A percentile compares a stretch with the other conserved stretches of the same genome.
Evolutionary conservation across 177 flowering plant species (phyloP).

Genomic region (Vitis hybrid): DNA sequence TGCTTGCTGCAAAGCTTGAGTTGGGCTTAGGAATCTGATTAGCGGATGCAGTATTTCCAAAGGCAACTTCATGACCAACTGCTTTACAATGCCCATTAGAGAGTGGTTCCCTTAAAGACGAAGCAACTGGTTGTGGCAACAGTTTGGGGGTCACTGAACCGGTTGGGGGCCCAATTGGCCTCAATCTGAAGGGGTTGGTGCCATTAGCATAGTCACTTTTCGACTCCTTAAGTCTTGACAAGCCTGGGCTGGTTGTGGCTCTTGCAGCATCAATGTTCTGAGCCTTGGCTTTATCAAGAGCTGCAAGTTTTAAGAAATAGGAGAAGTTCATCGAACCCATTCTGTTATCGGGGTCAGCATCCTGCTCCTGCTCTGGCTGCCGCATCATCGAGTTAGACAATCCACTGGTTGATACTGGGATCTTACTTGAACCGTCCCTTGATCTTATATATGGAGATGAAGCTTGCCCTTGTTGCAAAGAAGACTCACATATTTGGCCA

Average conservation of each 20-base stretch:
- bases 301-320: conserved; percentile 4
- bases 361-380: not conserved
- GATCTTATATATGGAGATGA: not conserved
- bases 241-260: conserved; percentile 2
- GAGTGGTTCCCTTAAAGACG: not conserved
- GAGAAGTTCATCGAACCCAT: conserved; percentile 4
- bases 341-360: not conserved
- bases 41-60: not conserved
- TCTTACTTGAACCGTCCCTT: not conserved
- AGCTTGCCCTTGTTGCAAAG: conserved; percentile 1
- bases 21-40: not conserved
- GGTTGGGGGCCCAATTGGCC: not conserved
- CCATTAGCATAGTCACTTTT: not conserved
- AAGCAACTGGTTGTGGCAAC: not conserved
- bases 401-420: not conserved
- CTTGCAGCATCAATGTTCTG: not conserved
- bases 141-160: not conserved
- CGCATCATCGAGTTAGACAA: not conserved
- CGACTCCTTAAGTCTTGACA: not conserved
- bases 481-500: not conserved
- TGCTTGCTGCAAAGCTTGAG: conserved; percentile 1
- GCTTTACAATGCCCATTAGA: conserved; percentile 14
- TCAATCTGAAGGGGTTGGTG: not conserved
- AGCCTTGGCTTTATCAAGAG: not conserved
- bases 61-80: not conserved